Evolutionary conservation across 2,329 filamentous ascomycete genomes (phyloP), one percentile per base, ranked within the genome.

Genomic region (Rugonectria rugulosa): DNA sequence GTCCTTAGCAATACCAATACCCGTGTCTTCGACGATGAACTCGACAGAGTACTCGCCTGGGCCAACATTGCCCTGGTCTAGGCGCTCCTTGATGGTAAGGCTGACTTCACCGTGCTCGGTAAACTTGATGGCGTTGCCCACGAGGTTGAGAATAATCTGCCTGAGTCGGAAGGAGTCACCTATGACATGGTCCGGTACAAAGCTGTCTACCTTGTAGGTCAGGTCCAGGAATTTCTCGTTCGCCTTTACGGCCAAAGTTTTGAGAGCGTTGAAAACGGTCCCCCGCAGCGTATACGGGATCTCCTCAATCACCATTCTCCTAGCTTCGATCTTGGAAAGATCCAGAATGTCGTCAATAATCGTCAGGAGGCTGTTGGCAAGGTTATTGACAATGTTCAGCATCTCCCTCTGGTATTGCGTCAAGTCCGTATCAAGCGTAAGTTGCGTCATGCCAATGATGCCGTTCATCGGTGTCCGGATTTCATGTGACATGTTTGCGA

Each of bases 91-190:
- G 66, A 98, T 97, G n/a, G 90, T 92, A 48, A 98, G 86, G 73
- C 93, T 96, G 67, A 99, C 95, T 73, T 97, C 92, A 59, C 95
- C 95, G 68, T 96, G 89, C 74, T 98, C 94, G 3, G 95, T 98
- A 74, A 99, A 99, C 72, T 99, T 99, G 81, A 99, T 97, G 51
- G 95, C 94, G 69, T 99, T 99, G 70, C 95, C 95, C 49, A 98
- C 94, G 53, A 99, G 80, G 75, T 99, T 99, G 53, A 98, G 84
- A 60, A 98, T 97, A 67, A 99, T 96, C 76, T 99, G 95, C 60
- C 94, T 88, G 53, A 98, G 79, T 75, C 95, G 89, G 88, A 97
- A 98, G 1, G 93, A 96, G 73, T 99, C 95, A 59, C 95, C 95
- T 60, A 97, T 88, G 34, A 98, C 92, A 72, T 96, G 93, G 73